These are phyloP conservation scores for Marchantia polymorpha DNA, from an alignment of 225 moss, liverwort and hornwort genomes.

Conservation along the genomic window DNA sequence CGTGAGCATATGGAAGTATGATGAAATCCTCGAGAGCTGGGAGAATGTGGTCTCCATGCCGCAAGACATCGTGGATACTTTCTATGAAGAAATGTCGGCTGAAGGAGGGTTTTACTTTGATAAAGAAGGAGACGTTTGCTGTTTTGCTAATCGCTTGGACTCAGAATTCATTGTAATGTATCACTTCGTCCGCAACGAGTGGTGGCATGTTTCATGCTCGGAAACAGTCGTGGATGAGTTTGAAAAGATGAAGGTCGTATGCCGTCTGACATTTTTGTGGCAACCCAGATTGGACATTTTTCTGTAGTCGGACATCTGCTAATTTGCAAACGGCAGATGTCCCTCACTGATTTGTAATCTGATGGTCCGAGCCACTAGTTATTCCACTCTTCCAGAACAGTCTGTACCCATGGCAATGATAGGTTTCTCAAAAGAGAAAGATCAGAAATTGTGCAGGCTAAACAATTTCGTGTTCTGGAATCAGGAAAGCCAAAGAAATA, in stretches of 20 bases:
- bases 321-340: too few relatives aligned
- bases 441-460: too few relatives aligned
- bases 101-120: conserved; percentile 22
- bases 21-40: not conserved
- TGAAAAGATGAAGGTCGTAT: not conserved
- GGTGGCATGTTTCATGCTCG: conserved; percentile 22
- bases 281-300: conserved; percentile 19
- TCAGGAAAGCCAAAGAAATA: too few relatives aligned
- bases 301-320: not conserved
- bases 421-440: too few relatives aligned
- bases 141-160: conserved; percentile 1
- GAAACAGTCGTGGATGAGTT: not conserved
- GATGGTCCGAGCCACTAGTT: too few relatives aligned
- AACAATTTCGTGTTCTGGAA: too few relatives aligned
- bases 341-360: too few relatives aligned
- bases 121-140: conserved; percentile 16
- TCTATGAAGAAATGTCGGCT: not conserved
- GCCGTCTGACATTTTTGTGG: conserved; percentile 6
- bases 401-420: too few relatives aligned
- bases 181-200: not conserved
- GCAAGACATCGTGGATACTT: not conserved
- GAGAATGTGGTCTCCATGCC: conserved; percentile 16
- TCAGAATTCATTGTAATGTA: conserved; percentile 14
- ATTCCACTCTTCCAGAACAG: too few relatives aligned
- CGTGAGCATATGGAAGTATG: conserved; percentile 17